phyloP scores from a whole-genome alignment of 208 protist species.

The Leishmania tropica region DNA sequence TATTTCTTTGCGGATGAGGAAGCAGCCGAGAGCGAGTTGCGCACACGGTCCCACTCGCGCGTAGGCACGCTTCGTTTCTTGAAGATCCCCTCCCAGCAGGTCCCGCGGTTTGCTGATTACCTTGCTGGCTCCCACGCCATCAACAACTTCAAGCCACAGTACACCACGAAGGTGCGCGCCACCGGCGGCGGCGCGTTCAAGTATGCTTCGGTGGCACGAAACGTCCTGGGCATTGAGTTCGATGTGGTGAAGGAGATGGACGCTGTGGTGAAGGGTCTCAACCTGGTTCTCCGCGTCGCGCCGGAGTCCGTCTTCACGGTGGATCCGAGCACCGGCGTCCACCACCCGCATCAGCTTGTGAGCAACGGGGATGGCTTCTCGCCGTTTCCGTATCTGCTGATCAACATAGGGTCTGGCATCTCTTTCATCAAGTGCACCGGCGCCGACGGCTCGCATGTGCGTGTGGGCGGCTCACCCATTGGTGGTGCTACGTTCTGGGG shows the following conservation, averaged over 20 bases:
- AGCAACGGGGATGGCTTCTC: slow-evolving; percentile 44
- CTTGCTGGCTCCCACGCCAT: slow-evolving; percentile 37
- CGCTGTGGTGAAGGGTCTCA: slow-evolving; percentile 88
- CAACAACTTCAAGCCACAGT: slow-evolving; percentile 47
- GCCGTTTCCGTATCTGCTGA: slow-evolving; percentile 96
- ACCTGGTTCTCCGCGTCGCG: slow-evolving; percentile 69
- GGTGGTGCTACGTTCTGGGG: slow-evolving; percentile 98
- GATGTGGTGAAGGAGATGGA: slow-evolving; percentile 92
- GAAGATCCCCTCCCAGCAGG: slow-evolving; percentile 80
- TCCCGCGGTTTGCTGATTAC: slow-evolving; percentile 78
- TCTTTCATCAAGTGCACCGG: slow-evolving; percentile 95
- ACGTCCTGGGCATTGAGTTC: slow-evolving; percentile 60
- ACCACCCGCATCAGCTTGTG: slow-evolving; percentile 66
- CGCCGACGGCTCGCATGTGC: slow-evolving; percentile 85
- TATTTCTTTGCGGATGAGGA: slow-evolving; percentile 54
- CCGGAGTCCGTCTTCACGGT: slow-evolving; percentile 89
- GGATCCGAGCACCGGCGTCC: slow-evolving; percentile 57
- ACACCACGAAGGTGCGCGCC: slow-evolving; percentile 57
- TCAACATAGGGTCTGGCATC: slow-evolving; percentile 98
- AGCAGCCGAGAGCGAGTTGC: slow-evolving; percentile 45
- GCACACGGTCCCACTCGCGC: slow-evolving; percentile 29
- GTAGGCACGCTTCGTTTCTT: slow-evolving; percentile 84
- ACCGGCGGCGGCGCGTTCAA: slow-evolving; percentile 93
- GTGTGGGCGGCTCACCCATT: slow-evolving; percentile 95
- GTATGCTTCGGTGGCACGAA: slow-evolving; percentile 62